Percentiles rank a stretch among this genome's conserved stretches.
Evolutionary conservation across 352 stramenopile species (phyloP).

Genomic region (Bremia lactucae): DNA sequence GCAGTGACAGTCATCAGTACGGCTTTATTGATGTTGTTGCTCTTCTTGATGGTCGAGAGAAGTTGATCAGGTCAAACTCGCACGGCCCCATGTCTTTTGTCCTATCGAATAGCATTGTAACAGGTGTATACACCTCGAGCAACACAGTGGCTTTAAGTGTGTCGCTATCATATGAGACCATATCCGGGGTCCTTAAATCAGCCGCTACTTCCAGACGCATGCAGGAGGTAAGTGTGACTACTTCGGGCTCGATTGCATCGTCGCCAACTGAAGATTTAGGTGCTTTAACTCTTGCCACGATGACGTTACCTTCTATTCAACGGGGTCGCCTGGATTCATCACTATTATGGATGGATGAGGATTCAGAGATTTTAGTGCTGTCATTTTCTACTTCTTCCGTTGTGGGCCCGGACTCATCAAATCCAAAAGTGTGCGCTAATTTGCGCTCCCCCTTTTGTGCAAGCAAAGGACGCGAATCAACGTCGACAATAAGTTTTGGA

Average conservation of each 20-base stretch:
- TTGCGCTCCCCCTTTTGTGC: slow-evolving; percentile 40
- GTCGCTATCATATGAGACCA: slow-evolving; percentile 46
- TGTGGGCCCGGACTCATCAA: slow-evolving; percentile 42
- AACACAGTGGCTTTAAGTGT: slow-evolving; percentile 36
- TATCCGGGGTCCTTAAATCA: slow-evolving; percentile 22
- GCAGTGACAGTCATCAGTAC: slow-evolving; percentile 28
- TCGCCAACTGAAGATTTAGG: slow-evolving; percentile 23
- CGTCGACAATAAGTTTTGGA: slow-evolving; percentile 40
- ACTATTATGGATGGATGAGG: slow-evolving; percentile 62
- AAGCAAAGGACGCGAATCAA: slow-evolving; percentile 33
- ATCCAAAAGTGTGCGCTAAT: slow-evolving; percentile 64
- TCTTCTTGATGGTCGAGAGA: slow-evolving; percentile 35
- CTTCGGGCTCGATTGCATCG: slow-evolving; percentile 13
- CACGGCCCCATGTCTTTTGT: slow-evolving; percentile 45
- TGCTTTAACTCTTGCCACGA: slow-evolving; percentile 46
- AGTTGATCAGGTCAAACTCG: slow-evolving; percentile 37
- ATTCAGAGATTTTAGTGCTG: slow-evolving; percentile 51
- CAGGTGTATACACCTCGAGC: slow-evolving; percentile 21
- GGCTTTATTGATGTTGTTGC: slow-evolving; percentile 62
- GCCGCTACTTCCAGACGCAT: slow-evolving; percentile 25
- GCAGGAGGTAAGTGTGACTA: slow-evolving; percentile 33
- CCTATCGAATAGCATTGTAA: slow-evolving; percentile 52
- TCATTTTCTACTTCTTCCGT: slow-evolving; percentile 73
- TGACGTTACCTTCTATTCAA: slow-evolving; percentile 35
- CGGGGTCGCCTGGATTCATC: slow-evolving; percentile 50